A percentile compares a stretch with the other conserved stretches of the same genome.
Conservation (phyloP, 1,139 yeast genomes). For the Pichia sp. region DNA sequence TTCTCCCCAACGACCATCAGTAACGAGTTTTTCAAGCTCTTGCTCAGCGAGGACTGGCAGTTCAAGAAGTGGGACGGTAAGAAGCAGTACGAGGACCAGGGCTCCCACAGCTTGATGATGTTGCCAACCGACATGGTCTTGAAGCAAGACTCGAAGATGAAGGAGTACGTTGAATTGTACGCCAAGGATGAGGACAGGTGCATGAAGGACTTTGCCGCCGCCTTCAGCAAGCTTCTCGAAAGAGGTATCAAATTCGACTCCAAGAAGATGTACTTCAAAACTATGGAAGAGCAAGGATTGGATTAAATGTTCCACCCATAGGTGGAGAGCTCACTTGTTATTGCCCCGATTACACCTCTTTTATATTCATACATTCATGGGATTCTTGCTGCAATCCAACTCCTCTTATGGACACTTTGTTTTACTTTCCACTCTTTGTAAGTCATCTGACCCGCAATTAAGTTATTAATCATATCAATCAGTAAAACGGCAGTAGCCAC, state of each 20-base stretch:
- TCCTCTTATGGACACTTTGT: neutral
- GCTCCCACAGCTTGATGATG: constrained; percentile 65
- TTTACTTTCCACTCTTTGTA: neutral
- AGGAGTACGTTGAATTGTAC: constrained; percentile 48
- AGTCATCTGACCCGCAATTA: neutral
- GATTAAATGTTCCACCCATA: neutral
- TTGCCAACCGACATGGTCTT: constrained; percentile 60
- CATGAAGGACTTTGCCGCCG: constrained; percentile 49
- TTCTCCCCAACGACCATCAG: constrained; percentile 81
- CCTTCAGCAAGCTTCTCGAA: constrained; percentile 53
- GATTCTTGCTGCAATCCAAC: neutral
- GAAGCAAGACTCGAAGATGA: constrained; percentile 45
- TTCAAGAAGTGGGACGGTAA: constrained; percentile 70
- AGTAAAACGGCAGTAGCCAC: too few species aligned
- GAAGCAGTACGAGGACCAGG: constrained; percentile 72
- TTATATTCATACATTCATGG: neutral
- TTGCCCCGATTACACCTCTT: neutral
- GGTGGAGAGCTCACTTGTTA: neutral
- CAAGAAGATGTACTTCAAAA: constrained; percentile 52
- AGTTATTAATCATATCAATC: too few species aligned
- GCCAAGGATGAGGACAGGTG: constrained; percentile 51
- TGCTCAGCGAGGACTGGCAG: constrained; percentile 74
- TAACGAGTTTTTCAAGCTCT: constrained; percentile 72
- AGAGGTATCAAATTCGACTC: constrained; percentile 49
- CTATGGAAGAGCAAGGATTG: constrained; percentile 59